Conservation (phyloP, 345 rosid species). For the Euphorbia pulcherrima region DNA sequence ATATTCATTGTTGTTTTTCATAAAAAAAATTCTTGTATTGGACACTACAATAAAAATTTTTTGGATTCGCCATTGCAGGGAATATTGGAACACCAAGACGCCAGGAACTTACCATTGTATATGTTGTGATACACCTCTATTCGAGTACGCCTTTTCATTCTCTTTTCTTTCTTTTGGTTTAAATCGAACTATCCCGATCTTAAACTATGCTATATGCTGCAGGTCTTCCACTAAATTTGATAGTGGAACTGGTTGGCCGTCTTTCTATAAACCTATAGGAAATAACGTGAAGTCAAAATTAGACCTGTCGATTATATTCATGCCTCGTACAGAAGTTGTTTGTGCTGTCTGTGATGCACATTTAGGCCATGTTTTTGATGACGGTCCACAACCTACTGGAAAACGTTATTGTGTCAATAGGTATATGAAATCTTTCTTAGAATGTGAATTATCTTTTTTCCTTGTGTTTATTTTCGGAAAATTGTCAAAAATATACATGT, state of each 20-base stretch:
- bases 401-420: slow-evolving; percentile 87
- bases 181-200: background rate
- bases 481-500: too few relatives aligned
- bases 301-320: slow-evolving; percentile 75
- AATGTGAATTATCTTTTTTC: too few relatives aligned
- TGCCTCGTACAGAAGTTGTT: slow-evolving; percentile 83
- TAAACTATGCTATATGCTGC: slow-evolving; percentile 13
- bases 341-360: slow-evolving; percentile 71
- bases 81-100: slow-evolving; percentile 78
- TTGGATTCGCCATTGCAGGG: too few relatives aligned
- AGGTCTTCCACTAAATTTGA: slow-evolving; percentile 90
- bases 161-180: background rate
- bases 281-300: slow-evolving; percentile 62
- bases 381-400: slow-evolving; percentile 84
- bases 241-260: slow-evolving; percentile 99
- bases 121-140: slow-evolving; percentile 76
- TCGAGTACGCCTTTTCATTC: slow-evolving; percentile 48
- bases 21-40: too few relatives aligned
- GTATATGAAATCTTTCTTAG: slow-evolving; percentile 31
- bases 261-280: slow-evolving; percentile 69
- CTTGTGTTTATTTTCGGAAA: too few relatives aligned
- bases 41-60: too few relatives aligned
- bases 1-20: too few relatives aligned
- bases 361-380: slow-evolving; percentile 86
- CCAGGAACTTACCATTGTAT: slow-evolving; percentile 79